A percentile compares a stretch with the other conserved stretches of the same genome.
Conservation (phyloP, 257 asterid species). For the Eucommia ulmoides region DNA sequence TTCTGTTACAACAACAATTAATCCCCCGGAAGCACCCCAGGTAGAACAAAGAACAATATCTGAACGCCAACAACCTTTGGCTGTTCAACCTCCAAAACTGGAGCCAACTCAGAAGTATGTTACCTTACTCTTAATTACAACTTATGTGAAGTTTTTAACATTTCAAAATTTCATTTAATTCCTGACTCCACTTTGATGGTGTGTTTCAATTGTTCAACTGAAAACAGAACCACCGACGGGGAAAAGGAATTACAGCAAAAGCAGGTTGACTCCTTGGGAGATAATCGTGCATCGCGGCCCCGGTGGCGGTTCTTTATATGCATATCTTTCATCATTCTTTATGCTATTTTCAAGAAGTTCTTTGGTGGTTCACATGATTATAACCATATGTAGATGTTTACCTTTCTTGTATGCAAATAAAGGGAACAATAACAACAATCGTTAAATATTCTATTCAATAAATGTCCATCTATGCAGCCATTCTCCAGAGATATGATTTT, state of each 20-base stretch:
- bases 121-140: background rate
- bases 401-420: too few species aligned
- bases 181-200: background rate
- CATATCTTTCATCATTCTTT: slow-evolving; percentile 37
- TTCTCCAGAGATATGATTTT: too few species aligned
- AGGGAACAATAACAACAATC: too few species aligned
- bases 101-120: slow-evolving; percentile 17
- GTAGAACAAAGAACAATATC: too few species aligned
- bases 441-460: too few species aligned
- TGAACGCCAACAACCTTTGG: slow-evolving; percentile 6
- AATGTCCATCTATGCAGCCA: too few species aligned
- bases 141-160: background rate
- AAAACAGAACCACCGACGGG: slow-evolving; percentile 14
- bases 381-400: too few species aligned
- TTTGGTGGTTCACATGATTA: too few species aligned
- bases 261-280: slow-evolving; percentile 11
- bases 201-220: background rate
- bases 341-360: slow-evolving; percentile 45
- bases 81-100: slow-evolving; percentile 2
- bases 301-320: slow-evolving; percentile 47
- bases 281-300: slow-evolving; percentile 21
- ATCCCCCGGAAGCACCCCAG: slow-evolving; percentile 10
- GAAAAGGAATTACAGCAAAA: slow-evolving; percentile 11
- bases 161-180: too few species aligned
- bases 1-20: slow-evolving; percentile 10